Conservation (phyloP, 116 monocot species). For the Dioscorea cayenensis region DNA sequence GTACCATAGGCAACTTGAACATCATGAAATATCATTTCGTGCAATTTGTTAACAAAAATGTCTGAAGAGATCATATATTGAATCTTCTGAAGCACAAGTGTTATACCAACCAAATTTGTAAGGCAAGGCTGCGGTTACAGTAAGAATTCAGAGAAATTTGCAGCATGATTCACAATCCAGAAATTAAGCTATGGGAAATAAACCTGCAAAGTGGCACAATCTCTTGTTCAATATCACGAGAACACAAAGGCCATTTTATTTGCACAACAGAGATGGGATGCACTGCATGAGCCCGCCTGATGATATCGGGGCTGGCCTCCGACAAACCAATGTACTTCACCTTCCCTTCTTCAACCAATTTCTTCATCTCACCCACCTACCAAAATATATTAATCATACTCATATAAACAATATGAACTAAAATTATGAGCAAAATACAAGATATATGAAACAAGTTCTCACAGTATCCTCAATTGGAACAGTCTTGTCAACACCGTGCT, state of each 20-base stretch:
- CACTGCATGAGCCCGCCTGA: constrained; percentile 39
- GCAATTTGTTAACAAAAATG: too few relatives aligned
- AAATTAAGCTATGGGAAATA: neutral
- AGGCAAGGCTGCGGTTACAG: neutral
- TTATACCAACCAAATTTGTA: neutral
- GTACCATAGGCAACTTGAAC: too few relatives aligned
- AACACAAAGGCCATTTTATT: constrained; percentile 64
- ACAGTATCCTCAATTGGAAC: constrained; percentile 55
- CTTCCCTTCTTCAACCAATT: constrained; percentile 56
- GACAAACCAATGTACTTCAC: constrained; percentile 54
- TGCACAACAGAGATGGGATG: constrained; percentile 49
- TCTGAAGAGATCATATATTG: too few relatives aligned
- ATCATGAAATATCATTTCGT: too few relatives aligned
- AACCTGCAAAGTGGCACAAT: constrained; percentile 59
- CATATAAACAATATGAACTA: neutral
- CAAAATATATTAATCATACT: neutral
- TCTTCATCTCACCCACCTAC: constrained; percentile 44
- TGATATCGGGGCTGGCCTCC: constrained; percentile 49
- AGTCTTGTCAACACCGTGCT: constrained; percentile 30
- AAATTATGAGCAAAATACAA: neutral
- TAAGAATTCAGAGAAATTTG: neutral
- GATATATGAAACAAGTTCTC: neutral
- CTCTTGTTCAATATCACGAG: constrained; percentile 40
- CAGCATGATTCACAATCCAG: neutral
- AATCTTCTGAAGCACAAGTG: too few relatives aligned